Conservation (phyloP, 1,139 yeast genomes). For the Protomyces inundatus region DNA sequence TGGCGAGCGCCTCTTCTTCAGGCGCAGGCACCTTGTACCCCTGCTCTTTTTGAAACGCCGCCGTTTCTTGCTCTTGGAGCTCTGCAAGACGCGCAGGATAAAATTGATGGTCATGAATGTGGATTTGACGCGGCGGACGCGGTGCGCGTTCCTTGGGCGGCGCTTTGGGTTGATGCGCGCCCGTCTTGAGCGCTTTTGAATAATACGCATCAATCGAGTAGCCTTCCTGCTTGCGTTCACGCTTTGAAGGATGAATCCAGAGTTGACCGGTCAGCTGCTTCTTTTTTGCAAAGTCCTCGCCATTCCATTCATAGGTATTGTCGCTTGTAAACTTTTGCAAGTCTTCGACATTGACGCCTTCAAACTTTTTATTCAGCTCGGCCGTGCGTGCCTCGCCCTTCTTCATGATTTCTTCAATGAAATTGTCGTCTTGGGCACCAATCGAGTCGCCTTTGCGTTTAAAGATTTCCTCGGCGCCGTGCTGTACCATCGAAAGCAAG, state of each 20-base stretch:
- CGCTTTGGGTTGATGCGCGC: conserved; percentile 32
- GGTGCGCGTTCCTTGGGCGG: conserved; percentile 44
- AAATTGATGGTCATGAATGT: conserved; percentile 76
- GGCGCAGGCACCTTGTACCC: conserved; percentile 61
- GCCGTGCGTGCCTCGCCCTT: conserved; percentile 80
- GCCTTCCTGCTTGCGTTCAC: conserved; percentile 85
- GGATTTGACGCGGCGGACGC: conserved; percentile 43
- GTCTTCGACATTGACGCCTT: conserved; percentile 83
- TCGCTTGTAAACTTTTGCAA: conserved; percentile 84
- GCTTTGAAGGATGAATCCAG: conserved; percentile 84
- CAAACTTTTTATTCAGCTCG: conserved; percentile 68
- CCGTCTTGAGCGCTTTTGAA: conserved; percentile 61
- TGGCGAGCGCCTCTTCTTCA: conserved; percentile 67
- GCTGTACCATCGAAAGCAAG: conserved; percentile 88
- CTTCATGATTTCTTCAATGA: conserved; percentile 66
- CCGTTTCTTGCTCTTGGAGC: conserved; percentile 70
- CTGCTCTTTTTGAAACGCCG: conserved; percentile 65
- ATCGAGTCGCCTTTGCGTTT: conserved; percentile 40
- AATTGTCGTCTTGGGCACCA: conserved; percentile 52
- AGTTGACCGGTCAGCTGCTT: conserved; percentile 44
- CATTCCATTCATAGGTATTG: conserved; percentile 96
- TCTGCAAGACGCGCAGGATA: conserved; percentile 61
- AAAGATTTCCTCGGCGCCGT: conserved; percentile 88
- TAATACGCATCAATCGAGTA: conserved; percentile 85
- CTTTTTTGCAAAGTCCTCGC: conserved; percentile 79